phyloP scores from a whole-genome alignment of 495 filamentous ascomycete species.

The Chaetomidium leptoderma region DNA sequence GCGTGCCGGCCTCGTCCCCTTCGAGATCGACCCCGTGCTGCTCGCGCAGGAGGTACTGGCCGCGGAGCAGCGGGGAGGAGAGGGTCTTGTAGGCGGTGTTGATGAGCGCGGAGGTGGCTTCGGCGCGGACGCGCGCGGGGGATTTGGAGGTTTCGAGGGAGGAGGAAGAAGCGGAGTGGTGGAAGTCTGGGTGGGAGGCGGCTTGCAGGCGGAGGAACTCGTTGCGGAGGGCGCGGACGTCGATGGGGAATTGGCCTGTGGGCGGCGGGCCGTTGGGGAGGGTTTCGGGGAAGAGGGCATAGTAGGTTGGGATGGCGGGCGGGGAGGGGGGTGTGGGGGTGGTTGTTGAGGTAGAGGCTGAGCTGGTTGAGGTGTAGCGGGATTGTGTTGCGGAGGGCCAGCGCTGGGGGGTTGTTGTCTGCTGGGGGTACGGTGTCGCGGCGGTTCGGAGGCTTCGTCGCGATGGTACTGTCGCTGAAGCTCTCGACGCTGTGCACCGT shows the following conservation, averaged over 20 bases:
- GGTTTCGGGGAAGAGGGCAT: slow-evolving; percentile 82
- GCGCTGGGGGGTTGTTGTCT: background rate
- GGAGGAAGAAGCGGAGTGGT: slow-evolving; percentile 38
- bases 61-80: slow-evolving; percentile 65
- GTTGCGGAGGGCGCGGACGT: slow-evolving; percentile 60
- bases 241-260: slow-evolving; percentile 65
- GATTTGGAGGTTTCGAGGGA: slow-evolving; percentile 10
- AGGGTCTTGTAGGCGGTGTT: slow-evolving; percentile 89
- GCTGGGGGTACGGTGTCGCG: background rate
- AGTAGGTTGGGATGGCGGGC: slow-evolving; percentile 46
- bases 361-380: slow-evolving; percentile 5
- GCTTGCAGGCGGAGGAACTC: slow-evolving; percentile 86
- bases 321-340: slow-evolving; percentile 4
- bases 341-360: background rate
- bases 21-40: slow-evolving; percentile 71
- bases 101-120: slow-evolving; percentile 69
- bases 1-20: slow-evolving; percentile 65
- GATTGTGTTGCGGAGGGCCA: slow-evolving; percentile 5
- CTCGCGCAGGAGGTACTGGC: slow-evolving; percentile 72
- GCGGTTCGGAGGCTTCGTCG: background rate
- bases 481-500: slow-evolving; percentile 6
- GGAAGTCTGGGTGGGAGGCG: slow-evolving; percentile 77
- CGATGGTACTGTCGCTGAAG: slow-evolving; percentile 1
- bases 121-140: slow-evolving; percentile 47
- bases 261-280: slow-evolving; percentile 81